These are phyloP conservation scores for Apiospora rasikravindrae DNA, from an alignment of 2,329 filamentous ascomycete genomes.

Conservation along the genomic window DNA sequence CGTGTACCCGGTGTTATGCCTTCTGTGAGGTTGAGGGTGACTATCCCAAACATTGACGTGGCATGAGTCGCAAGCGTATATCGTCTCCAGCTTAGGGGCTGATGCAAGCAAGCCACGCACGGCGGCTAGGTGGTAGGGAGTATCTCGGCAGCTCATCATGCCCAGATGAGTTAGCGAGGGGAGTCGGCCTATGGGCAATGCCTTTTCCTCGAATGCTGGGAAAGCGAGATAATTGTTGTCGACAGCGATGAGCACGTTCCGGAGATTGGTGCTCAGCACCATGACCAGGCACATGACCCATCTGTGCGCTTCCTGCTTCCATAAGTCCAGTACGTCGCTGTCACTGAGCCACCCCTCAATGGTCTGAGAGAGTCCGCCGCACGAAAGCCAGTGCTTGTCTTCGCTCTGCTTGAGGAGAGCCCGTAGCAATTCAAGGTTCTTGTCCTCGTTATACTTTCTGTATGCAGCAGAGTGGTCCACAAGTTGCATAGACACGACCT, in stretches of 20 bases:
- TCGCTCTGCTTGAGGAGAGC: background rate
- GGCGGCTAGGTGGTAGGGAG: background rate
- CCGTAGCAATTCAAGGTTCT: background rate
- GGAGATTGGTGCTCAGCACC: background rate
- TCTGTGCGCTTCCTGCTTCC: background rate
- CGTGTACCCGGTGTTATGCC: background rate
- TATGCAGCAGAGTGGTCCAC: background rate
- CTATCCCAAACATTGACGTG: background rate
- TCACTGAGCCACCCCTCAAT: background rate
- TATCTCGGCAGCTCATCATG: background rate
- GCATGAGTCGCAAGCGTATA: background rate
- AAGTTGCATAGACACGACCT: background rate
- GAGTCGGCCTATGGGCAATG: background rate
- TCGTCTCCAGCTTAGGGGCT: background rate
- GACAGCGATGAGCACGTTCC: background rate
- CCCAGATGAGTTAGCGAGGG: background rate
- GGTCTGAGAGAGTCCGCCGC: background rate
- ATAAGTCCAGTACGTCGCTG: background rate
- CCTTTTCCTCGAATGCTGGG: background rate
- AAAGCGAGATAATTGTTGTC: background rate
- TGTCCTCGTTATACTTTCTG: background rate
- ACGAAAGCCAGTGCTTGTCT: background rate
- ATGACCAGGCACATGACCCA: background rate
- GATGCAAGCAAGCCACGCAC: background rate
- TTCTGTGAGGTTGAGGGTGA: background rate